Evolutionary conservation across 306 rosid genomes (phyloP).

Genomic region (Alnus rubra): DNA sequence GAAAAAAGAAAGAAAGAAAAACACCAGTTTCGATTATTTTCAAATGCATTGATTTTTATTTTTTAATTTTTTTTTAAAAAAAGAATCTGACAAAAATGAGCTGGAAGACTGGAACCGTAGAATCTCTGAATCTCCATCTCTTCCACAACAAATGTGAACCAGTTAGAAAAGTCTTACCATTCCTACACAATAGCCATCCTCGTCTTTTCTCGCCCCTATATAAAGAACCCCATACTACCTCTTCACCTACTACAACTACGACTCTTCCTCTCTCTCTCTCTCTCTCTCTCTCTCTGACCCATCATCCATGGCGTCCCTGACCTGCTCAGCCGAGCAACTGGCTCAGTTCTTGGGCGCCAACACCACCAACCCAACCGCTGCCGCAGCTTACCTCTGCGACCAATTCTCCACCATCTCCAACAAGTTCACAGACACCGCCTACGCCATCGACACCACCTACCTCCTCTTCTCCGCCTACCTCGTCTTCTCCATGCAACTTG

Average conservation of each 20-base stretch:
- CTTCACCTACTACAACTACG: not conserved
- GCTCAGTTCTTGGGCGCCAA: slow-evolving; percentile 58
- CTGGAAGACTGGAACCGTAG: no score
- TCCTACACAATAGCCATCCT: no score
- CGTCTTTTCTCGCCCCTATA: not conserved
- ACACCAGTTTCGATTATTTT: no score
- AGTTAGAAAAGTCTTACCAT: no score
- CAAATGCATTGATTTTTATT: no score
- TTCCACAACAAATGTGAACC: no score
- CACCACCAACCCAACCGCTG: slow-evolving; percentile 52
- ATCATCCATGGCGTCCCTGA: slow-evolving; percentile 32
- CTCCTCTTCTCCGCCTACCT: slow-evolving; percentile 93
- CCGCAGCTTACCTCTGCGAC: slow-evolving; percentile 61
- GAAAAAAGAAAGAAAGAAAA: no score
- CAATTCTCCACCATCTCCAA: slow-evolving; percentile 34
- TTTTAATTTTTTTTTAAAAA: no score
- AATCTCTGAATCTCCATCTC: no score
- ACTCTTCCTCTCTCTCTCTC: not conserved
- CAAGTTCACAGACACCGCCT: slow-evolving; percentile 47
- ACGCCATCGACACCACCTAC: slow-evolving; percentile 70
- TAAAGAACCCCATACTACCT: not conserved
- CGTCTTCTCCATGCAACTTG: slow-evolving; percentile 98
- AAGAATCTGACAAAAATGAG: no score
- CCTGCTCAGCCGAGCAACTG: slow-evolving; percentile 47
- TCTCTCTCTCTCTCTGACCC: not conserved